Conservation (phyloP, 768 basidiomycete species). For the Mycena chlorophos region DNA sequence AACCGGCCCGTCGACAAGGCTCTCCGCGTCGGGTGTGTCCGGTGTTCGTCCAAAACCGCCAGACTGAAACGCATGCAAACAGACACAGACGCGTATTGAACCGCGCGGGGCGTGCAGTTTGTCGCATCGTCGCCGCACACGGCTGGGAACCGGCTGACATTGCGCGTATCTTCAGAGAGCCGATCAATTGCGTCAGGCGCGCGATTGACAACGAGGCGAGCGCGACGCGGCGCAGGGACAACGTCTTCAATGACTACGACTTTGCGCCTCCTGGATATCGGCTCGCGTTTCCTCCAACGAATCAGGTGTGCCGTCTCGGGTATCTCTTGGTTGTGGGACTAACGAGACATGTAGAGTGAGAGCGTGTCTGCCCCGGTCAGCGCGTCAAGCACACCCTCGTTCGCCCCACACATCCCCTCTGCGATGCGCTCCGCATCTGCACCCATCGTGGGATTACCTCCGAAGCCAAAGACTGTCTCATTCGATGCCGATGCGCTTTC, state of each 20-base stretch:
- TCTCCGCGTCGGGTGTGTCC: neutral
- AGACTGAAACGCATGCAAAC: neutral
- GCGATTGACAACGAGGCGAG: neutral
- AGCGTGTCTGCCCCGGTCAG: neutral
- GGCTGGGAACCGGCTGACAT: neutral
- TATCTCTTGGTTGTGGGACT: neutral
- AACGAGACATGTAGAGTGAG: neutral
- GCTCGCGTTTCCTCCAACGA: neutral
- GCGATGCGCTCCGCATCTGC: neutral
- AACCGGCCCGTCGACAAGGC: neutral
- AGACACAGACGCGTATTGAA: neutral
- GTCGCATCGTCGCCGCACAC: neutral
- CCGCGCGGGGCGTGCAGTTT: neutral
- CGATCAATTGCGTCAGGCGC: neutral
- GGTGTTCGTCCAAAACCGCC: neutral
- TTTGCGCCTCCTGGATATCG: neutral
- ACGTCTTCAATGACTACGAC: neutral
- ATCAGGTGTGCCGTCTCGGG: neutral
- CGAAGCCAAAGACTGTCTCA: neutral
- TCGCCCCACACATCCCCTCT: neutral
- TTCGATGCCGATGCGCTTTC: neutral
- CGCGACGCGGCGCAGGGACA: neutral
- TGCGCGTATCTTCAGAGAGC: neutral
- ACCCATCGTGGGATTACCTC: neutral
- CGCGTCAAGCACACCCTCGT: neutral